Evolutionary conservation across 2,329 filamentous ascomycete genomes (phyloP).

Genomic region (Coniella vitis): DNA sequence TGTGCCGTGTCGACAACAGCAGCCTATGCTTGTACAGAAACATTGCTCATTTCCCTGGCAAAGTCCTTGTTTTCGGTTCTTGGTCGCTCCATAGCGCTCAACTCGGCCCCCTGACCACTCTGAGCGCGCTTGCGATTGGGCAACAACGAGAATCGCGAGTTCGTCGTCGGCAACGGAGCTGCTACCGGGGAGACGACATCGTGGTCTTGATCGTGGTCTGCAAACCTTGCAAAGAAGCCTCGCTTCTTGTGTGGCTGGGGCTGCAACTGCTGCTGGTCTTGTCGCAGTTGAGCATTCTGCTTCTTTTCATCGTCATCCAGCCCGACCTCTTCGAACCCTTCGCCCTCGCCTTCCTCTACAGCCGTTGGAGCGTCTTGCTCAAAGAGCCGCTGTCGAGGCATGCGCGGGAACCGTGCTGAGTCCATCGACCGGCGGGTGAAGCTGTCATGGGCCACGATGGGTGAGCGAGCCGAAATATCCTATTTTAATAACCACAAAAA

Average conservation of each 20-base stretch:
- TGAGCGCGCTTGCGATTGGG: conserved; percentile 66
- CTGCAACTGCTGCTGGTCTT: conserved; percentile 18
- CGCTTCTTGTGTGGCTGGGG: conserved; percentile 52
- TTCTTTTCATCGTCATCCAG: conserved; percentile 69
- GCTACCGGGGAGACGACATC: conserved; percentile 23
- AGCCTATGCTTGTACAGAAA: conserved; percentile 10
- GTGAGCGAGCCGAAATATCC: conserved; percentile 88
- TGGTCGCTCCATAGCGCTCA: conserved; percentile 54
- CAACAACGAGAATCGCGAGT: conserved; percentile 54
- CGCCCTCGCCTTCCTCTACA: conserved; percentile 40
- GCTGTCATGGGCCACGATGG: conserved; percentile 54
- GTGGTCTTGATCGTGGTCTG: conserved; percentile 42
- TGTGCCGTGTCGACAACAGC: conserved; percentile 1
- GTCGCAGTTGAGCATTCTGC: conserved; percentile 23
- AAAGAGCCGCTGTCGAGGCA: conserved; percentile 53
- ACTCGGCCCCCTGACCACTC: conserved; percentile 63
- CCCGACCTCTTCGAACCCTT: conserved; percentile 85
- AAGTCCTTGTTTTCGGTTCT: conserved; percentile 18
- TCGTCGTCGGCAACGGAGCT: conserved; percentile 32
- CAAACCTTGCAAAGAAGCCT: conserved; percentile 75
- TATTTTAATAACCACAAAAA: conserved; percentile 29
- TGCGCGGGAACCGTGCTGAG: conserved; percentile 57
- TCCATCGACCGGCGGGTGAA: conserved; percentile 73
- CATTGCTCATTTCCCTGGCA: conserved; percentile 11
- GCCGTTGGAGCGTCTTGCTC: conserved; percentile 57